Percentiles rank a stretch among this genome's conserved stretches.
These are phyloP conservation scores for Hsuehochloa calcarea DNA, from an alignment of 176 grass and related monocot genomes.

Conservation along the genomic window DNA sequence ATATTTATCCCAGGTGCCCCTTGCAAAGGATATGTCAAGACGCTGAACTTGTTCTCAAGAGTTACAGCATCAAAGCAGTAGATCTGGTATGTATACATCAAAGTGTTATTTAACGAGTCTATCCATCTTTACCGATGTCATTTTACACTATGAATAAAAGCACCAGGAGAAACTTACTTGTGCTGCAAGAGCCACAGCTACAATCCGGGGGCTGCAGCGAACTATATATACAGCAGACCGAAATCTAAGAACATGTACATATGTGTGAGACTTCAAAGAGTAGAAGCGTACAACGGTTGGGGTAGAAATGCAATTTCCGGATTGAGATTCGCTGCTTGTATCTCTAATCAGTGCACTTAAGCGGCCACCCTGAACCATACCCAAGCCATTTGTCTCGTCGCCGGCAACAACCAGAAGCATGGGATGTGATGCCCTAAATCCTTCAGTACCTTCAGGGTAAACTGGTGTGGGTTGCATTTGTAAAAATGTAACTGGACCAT, in stretches of 20 bases:
- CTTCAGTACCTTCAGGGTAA: conserved; percentile 57
- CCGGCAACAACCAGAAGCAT: conserved; percentile 96
- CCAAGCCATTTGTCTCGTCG: conserved; percentile 89
- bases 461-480: conserved; percentile 91
- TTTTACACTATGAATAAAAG: conserved; percentile 24
- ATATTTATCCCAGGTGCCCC: conserved; percentile 75
- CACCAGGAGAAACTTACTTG: conserved; percentile 66
- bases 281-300: conserved; percentile 96
- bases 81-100: conserved; percentile 56
- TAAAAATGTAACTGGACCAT: conserved; percentile 97
- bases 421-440: conserved; percentile 91
- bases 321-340: conserved; percentile 60
- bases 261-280: conserved; percentile 89
- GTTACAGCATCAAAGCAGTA: conserved; percentile 99
- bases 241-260: conserved; percentile 91
- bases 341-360: conserved; percentile 96
- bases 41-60: conserved; percentile 93
- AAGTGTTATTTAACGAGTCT: background rate
- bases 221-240: conserved; percentile 97
- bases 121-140: background rate
- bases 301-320: conserved; percentile 63
- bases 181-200: conserved; percentile 93
- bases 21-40: conserved; percentile 94
- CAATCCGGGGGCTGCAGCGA: conserved; percentile 85
- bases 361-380: conserved; percentile 86